These are phyloP conservation scores for Picea engelmannii DNA, from an alignment of 83 land plant genomes.

Conservation along the genomic window DNA sequence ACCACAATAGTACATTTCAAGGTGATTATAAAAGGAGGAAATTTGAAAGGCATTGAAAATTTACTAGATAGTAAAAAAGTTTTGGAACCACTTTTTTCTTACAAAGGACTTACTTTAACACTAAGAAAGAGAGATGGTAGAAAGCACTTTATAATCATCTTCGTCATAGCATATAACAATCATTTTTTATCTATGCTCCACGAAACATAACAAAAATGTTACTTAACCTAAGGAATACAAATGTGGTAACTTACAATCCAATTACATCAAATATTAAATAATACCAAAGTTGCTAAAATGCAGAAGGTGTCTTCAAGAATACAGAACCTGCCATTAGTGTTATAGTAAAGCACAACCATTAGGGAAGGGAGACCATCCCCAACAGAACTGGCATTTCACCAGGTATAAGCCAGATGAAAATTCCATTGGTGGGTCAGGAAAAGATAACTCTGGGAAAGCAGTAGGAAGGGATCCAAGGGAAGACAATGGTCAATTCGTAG, in stretches of 20 bases:
- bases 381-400: background rate
- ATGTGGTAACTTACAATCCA: background rate
- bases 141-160: background rate
- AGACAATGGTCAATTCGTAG: too few relatives aligned
- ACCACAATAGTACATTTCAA: conserved; percentile 1
- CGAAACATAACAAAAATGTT: too few relatives aligned
- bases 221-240: too few relatives aligned
- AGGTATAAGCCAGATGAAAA: too few relatives aligned
- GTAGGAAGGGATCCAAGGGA: too few relatives aligned
- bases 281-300: background rate
- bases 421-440: too few relatives aligned
- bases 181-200: too few relatives aligned
- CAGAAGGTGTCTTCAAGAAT: background rate
- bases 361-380: background rate
- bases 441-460: too few relatives aligned
- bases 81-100: background rate
- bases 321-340: background rate
- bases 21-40: background rate
- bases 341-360: background rate
- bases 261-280: background rate
- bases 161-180: too few relatives aligned
- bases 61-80: background rate
- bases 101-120: background rate
- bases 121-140: background rate
- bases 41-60: background rate